Evolutionary conservation across 805 yeast species (phyloP).

Genomic region (Candida dajiaensis): DNA sequence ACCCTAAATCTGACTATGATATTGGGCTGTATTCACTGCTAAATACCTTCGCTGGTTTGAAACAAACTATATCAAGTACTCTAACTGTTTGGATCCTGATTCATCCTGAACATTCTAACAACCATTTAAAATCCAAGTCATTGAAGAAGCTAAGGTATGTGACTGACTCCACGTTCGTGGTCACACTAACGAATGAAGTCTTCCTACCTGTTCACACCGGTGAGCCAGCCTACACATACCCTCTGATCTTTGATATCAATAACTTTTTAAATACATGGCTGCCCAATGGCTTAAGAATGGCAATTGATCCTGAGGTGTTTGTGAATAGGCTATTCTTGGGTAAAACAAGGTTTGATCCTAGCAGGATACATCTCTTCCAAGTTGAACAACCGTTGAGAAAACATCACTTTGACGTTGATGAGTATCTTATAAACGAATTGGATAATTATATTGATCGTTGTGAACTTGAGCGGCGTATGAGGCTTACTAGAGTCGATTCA

Average conservation of each 20-base stretch:
- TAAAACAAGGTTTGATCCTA: background rate
- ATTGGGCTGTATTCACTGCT: background rate
- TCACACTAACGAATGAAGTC: background rate
- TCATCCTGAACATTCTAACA: background rate
- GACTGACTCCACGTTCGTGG: background rate
- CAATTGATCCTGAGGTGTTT: background rate
- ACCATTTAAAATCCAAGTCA: background rate
- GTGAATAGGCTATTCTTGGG: background rate
- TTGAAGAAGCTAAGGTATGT: background rate
- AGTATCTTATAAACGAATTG: background rate
- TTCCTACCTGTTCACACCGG: background rate
- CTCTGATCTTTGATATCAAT: background rate
- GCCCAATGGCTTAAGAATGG: background rate
- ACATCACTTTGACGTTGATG: background rate
- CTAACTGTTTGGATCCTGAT: background rate
- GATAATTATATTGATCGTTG: background rate
- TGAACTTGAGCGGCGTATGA: background rate
- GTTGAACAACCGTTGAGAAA: background rate
- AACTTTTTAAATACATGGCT: background rate
- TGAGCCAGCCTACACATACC: background rate
- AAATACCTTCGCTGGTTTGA: background rate
- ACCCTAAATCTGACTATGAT: background rate
- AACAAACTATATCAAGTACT: background rate
- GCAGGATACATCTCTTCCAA: background rate
- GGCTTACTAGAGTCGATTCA: background rate